Evolutionary conservation across 306 rosid species (phyloP), one percentile per base, ranked within the genome.

Genomic region (Ziziphus jujuba): DNA sequence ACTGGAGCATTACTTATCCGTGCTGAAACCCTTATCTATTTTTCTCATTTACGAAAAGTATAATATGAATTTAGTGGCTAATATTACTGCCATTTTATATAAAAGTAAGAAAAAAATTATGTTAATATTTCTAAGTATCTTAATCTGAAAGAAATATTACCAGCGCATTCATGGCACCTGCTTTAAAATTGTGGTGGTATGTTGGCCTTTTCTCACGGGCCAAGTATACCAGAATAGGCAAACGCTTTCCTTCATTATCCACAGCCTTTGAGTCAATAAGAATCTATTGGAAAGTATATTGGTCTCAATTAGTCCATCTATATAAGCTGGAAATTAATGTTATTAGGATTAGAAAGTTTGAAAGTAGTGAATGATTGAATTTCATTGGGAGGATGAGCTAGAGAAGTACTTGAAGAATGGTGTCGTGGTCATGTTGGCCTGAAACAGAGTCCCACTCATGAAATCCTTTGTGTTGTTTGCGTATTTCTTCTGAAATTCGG

Each of bases 141-240:
- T n/a, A n/a, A n/a, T n/a, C n/a, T n/a, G n/a, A n/a, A n/a, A n/a
- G n/a, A n/a, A n/a, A n/a, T n/a, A n/a, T 11, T 71, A 89, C 93
- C 93, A 87, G 15, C 11, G 96, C 79, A 83, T 89, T 89, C 87
- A 81, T 83, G n/a, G 96, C 87, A 33, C 92, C 96, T 9, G 89
- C 96, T 79, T 89, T 84, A 81, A 80, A 89, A 72, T 87, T 81
- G 49, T 89, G 92, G 59, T 23, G 75, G 67, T 72, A 54, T 22
- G 79, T 87, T 8, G 90, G 89, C 13, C 92, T 84, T 74, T 87
- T 89, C 71, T 84, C 92, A 0, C 89, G 86, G 40, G 96, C 88
- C 76, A 89, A 66, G 69, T 89, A 89, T 38, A 82, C 90, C 8
- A 89, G 69, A 73, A 82, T 63, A 56, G 96, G 93, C 76, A 89